These are phyloP conservation scores for Gremmenia infestans DNA, from an alignment of 2,329 filamentous ascomycete genomes.

Conservation along the genomic window DNA sequence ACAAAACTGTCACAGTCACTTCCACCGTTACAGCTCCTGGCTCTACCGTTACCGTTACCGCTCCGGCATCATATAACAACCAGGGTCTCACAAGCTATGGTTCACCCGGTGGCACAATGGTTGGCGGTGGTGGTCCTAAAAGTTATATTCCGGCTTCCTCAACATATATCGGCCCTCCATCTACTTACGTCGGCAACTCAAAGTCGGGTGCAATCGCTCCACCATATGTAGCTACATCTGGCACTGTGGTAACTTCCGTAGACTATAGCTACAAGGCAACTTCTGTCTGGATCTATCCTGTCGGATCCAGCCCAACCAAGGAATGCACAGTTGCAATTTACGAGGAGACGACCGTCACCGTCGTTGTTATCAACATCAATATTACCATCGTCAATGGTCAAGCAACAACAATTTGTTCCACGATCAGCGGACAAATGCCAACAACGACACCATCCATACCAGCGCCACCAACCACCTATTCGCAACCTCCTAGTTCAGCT, in stretches of 20 bases:
- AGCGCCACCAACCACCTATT: neutral
- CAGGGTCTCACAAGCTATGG: no score
- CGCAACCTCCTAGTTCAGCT: no score
- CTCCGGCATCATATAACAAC: no score
- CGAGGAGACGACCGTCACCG: conserved; percentile 8
- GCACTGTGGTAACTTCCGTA: conserved; percentile 11
- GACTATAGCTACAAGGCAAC: conserved; percentile 5
- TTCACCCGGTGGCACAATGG: no score
- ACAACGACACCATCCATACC: neutral
- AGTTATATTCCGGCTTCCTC: no score
- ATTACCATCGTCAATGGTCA: conserved; percentile 2
- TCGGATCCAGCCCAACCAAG: conserved; percentile 4
- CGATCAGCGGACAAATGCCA: neutral
- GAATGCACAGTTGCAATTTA: conserved; percentile 17
- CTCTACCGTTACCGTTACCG: no score
- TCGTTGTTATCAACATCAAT: conserved; percentile 11
- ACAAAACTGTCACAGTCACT: neutral
- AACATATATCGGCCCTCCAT: no score
- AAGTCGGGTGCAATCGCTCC: no score
- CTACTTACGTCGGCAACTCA: no score
- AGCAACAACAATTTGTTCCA: conserved; percentile 7
- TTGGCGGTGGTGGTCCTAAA: no score
- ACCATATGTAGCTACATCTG: conserved; percentile 5
- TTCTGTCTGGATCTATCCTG: conserved; percentile 17
- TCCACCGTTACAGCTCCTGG: neutral